These are phyloP conservation scores for Neopestalotiopsis sp. DNA, from an alignment of 2,329 filamentous ascomycete genomes.

Conservation along the genomic window DNA sequence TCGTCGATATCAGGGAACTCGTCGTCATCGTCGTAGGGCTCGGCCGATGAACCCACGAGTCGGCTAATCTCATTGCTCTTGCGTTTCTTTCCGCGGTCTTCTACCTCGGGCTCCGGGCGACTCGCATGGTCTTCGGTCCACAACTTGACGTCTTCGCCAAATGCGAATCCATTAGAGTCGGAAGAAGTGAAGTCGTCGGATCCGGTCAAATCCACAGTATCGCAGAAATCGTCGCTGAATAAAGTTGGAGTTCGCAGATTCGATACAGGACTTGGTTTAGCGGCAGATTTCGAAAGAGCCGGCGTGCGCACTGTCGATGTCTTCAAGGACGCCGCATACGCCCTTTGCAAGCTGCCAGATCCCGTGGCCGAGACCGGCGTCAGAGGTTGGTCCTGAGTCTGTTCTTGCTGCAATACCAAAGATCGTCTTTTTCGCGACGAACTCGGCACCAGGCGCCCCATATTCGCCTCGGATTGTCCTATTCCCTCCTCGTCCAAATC, in stretches of 20 bases:
- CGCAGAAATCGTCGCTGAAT: constrained; percentile 32
- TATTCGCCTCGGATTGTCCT: constrained; percentile 38
- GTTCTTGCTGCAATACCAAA: constrained; percentile 47
- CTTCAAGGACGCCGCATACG: constrained; percentile 41
- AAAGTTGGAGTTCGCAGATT: constrained; percentile 26
- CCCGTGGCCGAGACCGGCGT: constrained; percentile 44
- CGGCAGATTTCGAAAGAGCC: constrained; percentile 29
- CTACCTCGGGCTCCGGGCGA: constrained; percentile 41
- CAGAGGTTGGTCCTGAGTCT: constrained; percentile 46
- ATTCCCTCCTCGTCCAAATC: constrained; percentile 22
- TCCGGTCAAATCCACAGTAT: constrained; percentile 40
- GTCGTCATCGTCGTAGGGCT: constrained; percentile 45
- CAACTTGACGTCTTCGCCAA: constrained; percentile 37
- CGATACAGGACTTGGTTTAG: constrained; percentile 16
- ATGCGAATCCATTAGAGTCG: constrained; percentile 30
- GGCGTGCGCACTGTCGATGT: constrained; percentile 20
- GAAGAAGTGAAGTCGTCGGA: constrained; percentile 33
- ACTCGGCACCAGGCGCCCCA: constrained; percentile 51
- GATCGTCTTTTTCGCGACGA: constrained; percentile 50
- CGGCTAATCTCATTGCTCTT: constrained; percentile 55
- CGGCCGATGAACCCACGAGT: constrained; percentile 23
- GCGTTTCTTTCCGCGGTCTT: constrained; percentile 52
- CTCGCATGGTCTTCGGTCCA: constrained; percentile 49
- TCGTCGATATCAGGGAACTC: constrained; percentile 62
- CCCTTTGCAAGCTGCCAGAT: constrained; percentile 38